Evolutionary conservation across 805 yeast genomes (phyloP).

Genomic region (Candida bentonensis): DNA sequence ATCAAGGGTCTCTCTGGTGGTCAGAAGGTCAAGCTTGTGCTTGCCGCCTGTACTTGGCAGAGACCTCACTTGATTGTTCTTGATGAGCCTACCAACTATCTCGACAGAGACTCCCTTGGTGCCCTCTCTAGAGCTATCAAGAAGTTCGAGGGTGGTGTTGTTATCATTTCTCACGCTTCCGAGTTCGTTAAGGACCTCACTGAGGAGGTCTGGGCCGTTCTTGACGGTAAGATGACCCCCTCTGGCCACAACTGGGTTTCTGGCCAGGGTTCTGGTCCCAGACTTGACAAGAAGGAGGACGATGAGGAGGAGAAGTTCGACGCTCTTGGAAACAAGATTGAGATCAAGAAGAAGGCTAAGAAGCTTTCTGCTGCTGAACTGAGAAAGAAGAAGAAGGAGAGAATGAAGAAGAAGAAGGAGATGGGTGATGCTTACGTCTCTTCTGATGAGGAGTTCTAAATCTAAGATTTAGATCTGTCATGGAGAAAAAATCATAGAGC

Average conservation of each 20-base stretch:
- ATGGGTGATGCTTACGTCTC: conserved; percentile 98
- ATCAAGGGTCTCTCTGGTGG: conserved; percentile 99
- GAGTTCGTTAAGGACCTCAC: conserved; percentile 99
- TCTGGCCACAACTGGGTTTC: conserved; percentile 99
- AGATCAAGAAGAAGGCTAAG: conserved; percentile 87
- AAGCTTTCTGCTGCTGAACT: conserved; percentile 98
- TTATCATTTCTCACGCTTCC: conserved; percentile 99
- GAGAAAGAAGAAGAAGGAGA: conserved; percentile 99
- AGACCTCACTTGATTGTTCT: conserved; percentile 98
- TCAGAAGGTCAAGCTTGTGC: conserved; percentile 98
- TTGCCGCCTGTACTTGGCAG: conserved; percentile 99
- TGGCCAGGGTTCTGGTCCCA: conserved; percentile 99
- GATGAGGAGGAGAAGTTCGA: conserved; percentile 97
- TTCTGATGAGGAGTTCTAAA: conserved; percentile 79
- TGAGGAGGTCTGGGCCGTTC: conserved; percentile 99
- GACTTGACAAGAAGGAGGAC: conserved; percentile 89
- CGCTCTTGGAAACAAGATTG: conserved; percentile 99
- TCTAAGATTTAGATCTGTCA: not conserved
- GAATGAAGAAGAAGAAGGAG: conserved; percentile 99
- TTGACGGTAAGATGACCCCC: conserved; percentile 97
- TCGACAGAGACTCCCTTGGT: conserved; percentile 98
- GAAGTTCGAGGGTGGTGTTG: conserved; percentile 99
- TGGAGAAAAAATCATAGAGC: not conserved
- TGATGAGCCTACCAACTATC: conserved; percentile 96
- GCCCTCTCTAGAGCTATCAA: conserved; percentile 98